Percentiles rank a stretch among this genome's conserved stretches.
phyloP scores from a whole-genome alignment of 2,329 filamentous ascomycete genomes.

The Leptographium wingfieldii region DNA sequence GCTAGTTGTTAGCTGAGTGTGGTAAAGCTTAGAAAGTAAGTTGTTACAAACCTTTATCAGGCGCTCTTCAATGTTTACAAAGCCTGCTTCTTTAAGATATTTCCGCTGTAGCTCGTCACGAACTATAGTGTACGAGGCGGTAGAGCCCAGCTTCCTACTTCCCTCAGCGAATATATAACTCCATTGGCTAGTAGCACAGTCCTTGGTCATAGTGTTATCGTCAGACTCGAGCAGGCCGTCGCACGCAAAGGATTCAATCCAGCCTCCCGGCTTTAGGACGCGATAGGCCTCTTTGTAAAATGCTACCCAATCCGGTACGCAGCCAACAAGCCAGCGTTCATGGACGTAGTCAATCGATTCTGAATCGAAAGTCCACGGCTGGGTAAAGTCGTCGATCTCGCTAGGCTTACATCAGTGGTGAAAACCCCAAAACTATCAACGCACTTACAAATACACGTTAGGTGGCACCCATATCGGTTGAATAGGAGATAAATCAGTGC shows the following conservation, averaged over 20 bases:
- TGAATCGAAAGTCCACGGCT: slow-evolving; percentile 31
- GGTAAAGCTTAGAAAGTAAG: not conserved
- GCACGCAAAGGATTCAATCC: slow-evolving; percentile 14
- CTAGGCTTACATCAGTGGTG: not conserved
- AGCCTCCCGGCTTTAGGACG: slow-evolving; percentile 40
- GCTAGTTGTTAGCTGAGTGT: not conserved
- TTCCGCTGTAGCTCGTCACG: not conserved
- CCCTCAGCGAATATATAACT: slow-evolving; percentile 7
- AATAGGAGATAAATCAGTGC: not conserved
- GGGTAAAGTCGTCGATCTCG: slow-evolving; percentile 49
- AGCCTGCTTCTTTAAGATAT: too few relatives aligned
- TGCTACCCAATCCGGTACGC: slow-evolving; percentile 37
- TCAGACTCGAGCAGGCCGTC: slow-evolving; percentile 13
- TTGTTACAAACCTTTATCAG: too few relatives aligned
- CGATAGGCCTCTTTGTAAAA: slow-evolving; percentile 34
- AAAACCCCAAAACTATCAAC: not conserved
- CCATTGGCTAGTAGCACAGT: slow-evolving; percentile 14
- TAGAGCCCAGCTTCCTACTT: not conserved
- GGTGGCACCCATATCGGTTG: not conserved
- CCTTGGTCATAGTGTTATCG: slow-evolving; percentile 13
- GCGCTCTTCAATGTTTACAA: too few relatives aligned
- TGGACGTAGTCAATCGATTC: slow-evolving; percentile 44
- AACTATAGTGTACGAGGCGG: not conserved
- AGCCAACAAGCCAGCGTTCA: slow-evolving; percentile 38
- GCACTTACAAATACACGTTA: not conserved